Percentiles rank a stretch among this genome's conserved stretches.
Conservation (phyloP, 176 grass and related monocot species). For the Zoysia pacifica region DNA sequence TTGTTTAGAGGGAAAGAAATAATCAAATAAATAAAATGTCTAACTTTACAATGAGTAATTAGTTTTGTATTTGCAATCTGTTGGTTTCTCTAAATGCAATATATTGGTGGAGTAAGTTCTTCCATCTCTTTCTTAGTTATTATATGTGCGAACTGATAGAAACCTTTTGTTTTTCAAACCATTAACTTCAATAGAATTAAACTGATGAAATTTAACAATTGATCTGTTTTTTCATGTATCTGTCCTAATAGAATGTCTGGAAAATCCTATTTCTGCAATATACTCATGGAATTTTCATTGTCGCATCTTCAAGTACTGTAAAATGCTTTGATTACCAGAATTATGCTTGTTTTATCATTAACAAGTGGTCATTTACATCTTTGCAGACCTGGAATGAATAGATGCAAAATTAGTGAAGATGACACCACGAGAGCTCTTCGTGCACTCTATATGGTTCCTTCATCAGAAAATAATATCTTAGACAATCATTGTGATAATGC, state of each 20-base stretch:
- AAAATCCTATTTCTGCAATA: background rate
- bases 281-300: constrained; percentile 7
- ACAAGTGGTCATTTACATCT: constrained; percentile 29
- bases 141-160: constrained; percentile 9
- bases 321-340: constrained; percentile 17
- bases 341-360: constrained; percentile 30
- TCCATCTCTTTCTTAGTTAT: constrained; percentile 14
- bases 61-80: constrained; percentile 12
- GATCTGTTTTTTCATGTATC: background rate
- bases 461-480: constrained; percentile 42
- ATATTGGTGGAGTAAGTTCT: background rate
- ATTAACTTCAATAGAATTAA: constrained; percentile 6
- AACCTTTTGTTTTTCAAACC: background rate
- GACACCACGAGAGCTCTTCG: constrained; percentile 57
- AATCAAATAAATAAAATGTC: no score
- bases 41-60: background rate
- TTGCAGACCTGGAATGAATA: constrained; percentile 70
- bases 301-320: constrained; percentile 15
- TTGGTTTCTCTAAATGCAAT: constrained; percentile 28
- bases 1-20: no score
- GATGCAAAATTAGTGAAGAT: constrained; percentile 60
- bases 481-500: constrained; percentile 45
- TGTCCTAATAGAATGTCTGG: constrained; percentile 14
- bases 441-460: constrained; percentile 46
- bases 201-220: background rate